Percentiles rank a stretch among this genome's conserved stretches.
Conservation (phyloP, 2,329 filamentous ascomycete genomes). For the Aureobasidium melanogenum region DNA sequence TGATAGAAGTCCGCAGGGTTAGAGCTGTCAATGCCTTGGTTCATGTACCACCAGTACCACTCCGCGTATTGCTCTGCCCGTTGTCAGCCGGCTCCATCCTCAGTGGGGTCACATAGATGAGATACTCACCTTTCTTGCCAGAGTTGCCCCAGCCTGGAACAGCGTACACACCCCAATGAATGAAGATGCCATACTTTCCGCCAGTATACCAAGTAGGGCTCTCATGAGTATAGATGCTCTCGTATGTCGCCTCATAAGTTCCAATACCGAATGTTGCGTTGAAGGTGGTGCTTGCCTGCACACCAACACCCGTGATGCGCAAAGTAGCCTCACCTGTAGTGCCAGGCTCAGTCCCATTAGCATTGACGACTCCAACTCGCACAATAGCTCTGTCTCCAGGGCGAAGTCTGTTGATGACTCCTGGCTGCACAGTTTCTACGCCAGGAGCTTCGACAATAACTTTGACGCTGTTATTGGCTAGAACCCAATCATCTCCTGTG, state of each 20-base stretch:
- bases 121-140: slow-evolving; percentile 14
- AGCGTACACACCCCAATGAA: slow-evolving; percentile 49
- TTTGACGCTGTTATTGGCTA: slow-evolving; percentile 27
- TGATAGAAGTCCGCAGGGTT: slow-evolving; percentile 34
- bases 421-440: slow-evolving; percentile 27
- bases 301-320: slow-evolving; percentile 19
- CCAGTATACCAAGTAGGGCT: slow-evolving; percentile 47
- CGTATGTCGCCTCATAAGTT: slow-evolving; percentile 27
- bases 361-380: slow-evolving; percentile 29
- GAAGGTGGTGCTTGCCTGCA: slow-evolving; percentile 24
- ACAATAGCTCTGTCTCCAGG: slow-evolving; percentile 33
- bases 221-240: slow-evolving; percentile 35
- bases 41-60: slow-evolving; percentile 40
- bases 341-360: slow-evolving; percentile 23
- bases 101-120: too few relatives aligned
- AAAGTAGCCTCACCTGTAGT: slow-evolving; percentile 25
- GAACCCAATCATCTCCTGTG: slow-evolving; percentile 26
- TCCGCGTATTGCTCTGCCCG: slow-evolving; percentile 19
- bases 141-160: slow-evolving; percentile 48
- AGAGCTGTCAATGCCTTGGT: slow-evolving; percentile 24
- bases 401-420: slow-evolving; percentile 30
- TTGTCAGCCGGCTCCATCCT: slow-evolving; percentile 15
- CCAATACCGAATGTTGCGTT: slow-evolving; percentile 29
- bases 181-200: slow-evolving; percentile 52
- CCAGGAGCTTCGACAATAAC: slow-evolving; percentile 27